Evolutionary conservation across 1,284 basidiomycete species (phyloP), one percentile per base, ranked within the genome.

Genomic region (Termitomyces sp.): DNA sequence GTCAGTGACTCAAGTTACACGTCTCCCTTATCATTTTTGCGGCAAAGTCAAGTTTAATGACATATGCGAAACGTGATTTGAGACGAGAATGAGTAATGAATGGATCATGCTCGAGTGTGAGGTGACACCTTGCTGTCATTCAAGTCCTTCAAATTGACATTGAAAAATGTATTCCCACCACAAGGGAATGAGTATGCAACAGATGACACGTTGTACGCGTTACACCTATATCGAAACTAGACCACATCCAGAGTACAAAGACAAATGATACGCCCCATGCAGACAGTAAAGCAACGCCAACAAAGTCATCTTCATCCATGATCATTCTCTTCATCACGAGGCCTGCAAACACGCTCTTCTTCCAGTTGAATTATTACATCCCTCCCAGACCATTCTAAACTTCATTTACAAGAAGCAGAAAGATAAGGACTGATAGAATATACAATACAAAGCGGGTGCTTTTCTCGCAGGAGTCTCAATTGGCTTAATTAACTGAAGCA

Each of bases 101-200:
- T 43, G 49, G 36, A 39, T 59, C 43, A 64, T 50, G 55, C 52
- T 59, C 73, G 68, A 53, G 74, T 76, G 65, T 77, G 71, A 54
- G 77, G 78, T 17, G 74, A 77, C 21, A 64, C 67, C 58, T 79
- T 81, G 68, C 83, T 85, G 24, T 74, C 70, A 59, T 80, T 72
- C 42, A 87, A 64, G 65, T 87, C 86, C 66, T 24, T 24, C 24
- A 3, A 24, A 5, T 85, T 82, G 54, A 87, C 75, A 56, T 81
- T 82, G 64, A 86, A 86, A 66, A 83, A 86, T 38, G 75, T 67
- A 61, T 76, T 81, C 31, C 83, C 61, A 4, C 73, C 75, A 61
- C 84, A 88, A 1, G 76, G n/a, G n/a, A n/a, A n/a, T n/a, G n/a
- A n/a, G n/a, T n/a, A n/a, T 28, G 78, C 74, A 10, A 85, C 84